Percentiles rank a stretch among this genome's conserved stretches.
phyloP scores from a whole-genome alignment of 208 protist genomes.

The Trypanosoma congolense region DNA sequence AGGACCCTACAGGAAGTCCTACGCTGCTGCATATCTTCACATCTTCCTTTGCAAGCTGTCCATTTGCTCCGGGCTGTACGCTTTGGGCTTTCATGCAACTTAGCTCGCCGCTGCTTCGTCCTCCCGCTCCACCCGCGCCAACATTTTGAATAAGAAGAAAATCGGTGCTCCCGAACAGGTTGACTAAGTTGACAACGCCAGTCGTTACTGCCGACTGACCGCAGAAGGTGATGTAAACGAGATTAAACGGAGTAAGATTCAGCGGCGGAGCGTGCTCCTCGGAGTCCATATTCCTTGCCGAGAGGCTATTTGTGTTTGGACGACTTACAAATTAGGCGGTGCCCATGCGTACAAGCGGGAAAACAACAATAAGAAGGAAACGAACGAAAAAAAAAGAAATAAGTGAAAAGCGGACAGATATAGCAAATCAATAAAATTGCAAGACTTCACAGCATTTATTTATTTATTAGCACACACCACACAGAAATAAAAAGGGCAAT shows the following conservation, averaged over 20 bases:
- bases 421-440: background rate
- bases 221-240: slow-evolving; percentile 44
- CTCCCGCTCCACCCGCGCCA: background rate
- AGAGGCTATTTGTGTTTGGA: too few species aligned
- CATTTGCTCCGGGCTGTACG: background rate
- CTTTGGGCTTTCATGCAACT: background rate
- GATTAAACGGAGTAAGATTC: slow-evolving; percentile 8
- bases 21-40: slow-evolving; percentile 12
- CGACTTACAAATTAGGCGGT: background rate
- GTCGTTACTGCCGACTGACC: slow-evolving; percentile 47
- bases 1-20: slow-evolving; percentile 16
- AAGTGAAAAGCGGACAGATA: background rate
- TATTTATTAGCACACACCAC: background rate
- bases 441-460: background rate
- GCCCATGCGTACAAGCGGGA: background rate
- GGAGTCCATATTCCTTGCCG: too few species aligned
- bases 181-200: slow-evolving; percentile 54
- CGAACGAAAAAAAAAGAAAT: background rate
- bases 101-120: background rate
- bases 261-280: background rate
- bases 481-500: too few species aligned
- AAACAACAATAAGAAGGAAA: slow-evolving; percentile 16
- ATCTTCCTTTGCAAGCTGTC: background rate
- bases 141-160: slow-evolving; percentile 35
- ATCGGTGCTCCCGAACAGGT: slow-evolving; percentile 38